phyloP scores from a whole-genome alignment of 352 stramenopile species.

The Elongisporangium prolatum region DNA sequence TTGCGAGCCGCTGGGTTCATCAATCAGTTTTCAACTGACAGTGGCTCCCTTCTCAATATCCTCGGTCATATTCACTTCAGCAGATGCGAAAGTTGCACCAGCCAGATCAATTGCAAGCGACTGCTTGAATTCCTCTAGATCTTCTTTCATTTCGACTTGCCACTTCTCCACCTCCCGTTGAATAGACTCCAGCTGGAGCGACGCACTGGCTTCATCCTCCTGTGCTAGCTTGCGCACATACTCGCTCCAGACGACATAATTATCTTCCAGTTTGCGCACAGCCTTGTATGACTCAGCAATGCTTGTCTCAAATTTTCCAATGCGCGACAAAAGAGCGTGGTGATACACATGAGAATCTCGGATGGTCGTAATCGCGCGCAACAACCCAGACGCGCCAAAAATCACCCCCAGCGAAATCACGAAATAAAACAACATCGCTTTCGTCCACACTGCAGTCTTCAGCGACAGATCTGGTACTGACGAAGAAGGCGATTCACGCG shows the following conservation, averaged over 20 bases:
- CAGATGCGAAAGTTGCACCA: constrained; percentile 33
- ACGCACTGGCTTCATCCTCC: constrained; percentile 59
- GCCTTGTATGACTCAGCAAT: constrained; percentile 66
- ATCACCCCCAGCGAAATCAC: constrained; percentile 24
- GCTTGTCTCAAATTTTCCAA: constrained; percentile 53
- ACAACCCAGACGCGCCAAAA: constrained; percentile 48
- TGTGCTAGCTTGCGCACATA: constrained; percentile 64
- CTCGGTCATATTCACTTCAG: constrained; percentile 9
- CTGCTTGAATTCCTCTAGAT: constrained; percentile 57
- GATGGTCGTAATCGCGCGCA: constrained; percentile 41
- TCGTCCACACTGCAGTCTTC: not conserved
- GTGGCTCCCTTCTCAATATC: constrained; percentile 8
- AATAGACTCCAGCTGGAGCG: constrained; percentile 57
- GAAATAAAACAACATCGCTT: not conserved
- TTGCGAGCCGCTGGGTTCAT: not conserved
- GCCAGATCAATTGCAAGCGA: constrained; percentile 50
- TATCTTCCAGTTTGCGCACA: constrained; percentile 58
- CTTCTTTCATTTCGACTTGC: constrained; percentile 68
- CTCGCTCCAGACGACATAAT: constrained; percentile 70
- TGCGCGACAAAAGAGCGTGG: constrained; percentile 42
- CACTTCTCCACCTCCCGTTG: constrained; percentile 68
- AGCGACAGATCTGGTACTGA: not conserved
- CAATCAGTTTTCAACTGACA: not conserved
- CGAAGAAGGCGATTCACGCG: not conserved
- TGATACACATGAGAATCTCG: constrained; percentile 65